phyloP scores from a whole-genome alignment of 345 rosid genomes.

The Balakata baccata region DNA sequence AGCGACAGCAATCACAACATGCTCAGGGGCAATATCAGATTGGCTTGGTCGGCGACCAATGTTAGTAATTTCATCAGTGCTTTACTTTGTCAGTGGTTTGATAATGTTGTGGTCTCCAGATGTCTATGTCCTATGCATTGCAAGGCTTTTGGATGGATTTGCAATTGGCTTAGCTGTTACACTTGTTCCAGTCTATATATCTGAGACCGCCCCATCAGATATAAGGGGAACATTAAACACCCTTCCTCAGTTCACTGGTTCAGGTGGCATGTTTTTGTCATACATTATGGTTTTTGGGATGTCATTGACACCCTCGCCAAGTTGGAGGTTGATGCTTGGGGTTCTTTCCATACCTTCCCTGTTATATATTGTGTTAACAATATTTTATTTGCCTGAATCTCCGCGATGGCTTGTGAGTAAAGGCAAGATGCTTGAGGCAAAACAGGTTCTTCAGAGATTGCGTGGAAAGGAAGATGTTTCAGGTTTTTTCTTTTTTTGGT shows the following conservation, averaged over 20 bases:
- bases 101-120: slow-evolving; percentile 95
- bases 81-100: slow-evolving; percentile 80
- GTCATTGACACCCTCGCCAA: slow-evolving; percentile 67
- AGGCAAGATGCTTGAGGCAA: slow-evolving; percentile 89
- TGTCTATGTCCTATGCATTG: slow-evolving; percentile 72
- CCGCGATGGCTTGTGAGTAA: slow-evolving; percentile 99
- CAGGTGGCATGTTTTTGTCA: slow-evolving; percentile 89
- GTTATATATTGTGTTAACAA: slow-evolving; percentile 53
- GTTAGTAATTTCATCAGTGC: slow-evolving; percentile 70
- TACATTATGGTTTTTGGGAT: slow-evolving; percentile 90
- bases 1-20: slow-evolving; percentile 84
- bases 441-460: slow-evolving; percentile 72
- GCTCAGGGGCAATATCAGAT: slow-evolving; percentile 91
- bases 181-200: slow-evolving; percentile 81
- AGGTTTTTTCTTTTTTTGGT: slow-evolving; percentile 60
- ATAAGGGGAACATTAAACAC: slow-evolving; percentile 87
- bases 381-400: slow-evolving; percentile 93
- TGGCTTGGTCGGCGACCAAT: slow-evolving; percentile 95
- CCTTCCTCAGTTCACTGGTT: slow-evolving; percentile 90
- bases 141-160: slow-evolving; percentile 84
- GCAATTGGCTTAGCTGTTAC: slow-evolving; percentile 93
- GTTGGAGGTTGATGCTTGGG: slow-evolving; percentile 95
- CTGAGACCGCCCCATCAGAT: slow-evolving; percentile 96
- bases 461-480: slow-evolving; percentile 93
- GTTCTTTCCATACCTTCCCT: slow-evolving; percentile 84